Percentiles rank a stretch among this genome's conserved stretches.
Conservation (phyloP, 169 alveolate genomes). For the Plasmodium falciparum region DNA sequence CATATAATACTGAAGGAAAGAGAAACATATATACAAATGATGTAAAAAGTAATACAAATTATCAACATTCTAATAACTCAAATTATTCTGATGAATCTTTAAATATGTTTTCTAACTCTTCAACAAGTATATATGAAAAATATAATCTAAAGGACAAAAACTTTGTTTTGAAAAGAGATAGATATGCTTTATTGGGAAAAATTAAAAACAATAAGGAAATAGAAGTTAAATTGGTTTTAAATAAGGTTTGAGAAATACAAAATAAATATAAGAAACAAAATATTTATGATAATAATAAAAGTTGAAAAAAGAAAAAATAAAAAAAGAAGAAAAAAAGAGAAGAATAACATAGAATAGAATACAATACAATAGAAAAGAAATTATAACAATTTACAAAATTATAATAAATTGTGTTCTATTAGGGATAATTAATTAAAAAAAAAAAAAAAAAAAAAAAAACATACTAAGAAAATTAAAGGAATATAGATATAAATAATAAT, state of each 20-base stretch:
- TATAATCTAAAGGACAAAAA: constrained; percentile 18
- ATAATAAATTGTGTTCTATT: not conserved
- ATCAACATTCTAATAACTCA: constrained; percentile 23
- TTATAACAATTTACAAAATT: not conserved
- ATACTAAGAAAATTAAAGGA: too few relatives aligned
- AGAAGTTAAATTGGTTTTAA: constrained; percentile 42
- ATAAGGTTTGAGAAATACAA: constrained; percentile 29
- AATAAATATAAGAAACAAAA: constrained; percentile 10
- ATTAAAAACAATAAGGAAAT: constrained; percentile 59
- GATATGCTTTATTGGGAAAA: constrained; percentile 49
- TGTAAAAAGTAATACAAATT: not conserved
- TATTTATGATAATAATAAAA: not conserved
- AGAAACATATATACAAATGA: constrained; percentile 6
- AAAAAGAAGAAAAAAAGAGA: not conserved
- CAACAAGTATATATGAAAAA: constrained; percentile 5
- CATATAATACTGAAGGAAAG: not conserved
- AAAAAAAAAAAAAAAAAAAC: not conserved
- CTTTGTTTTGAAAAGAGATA: constrained; percentile 24
- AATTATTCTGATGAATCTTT: constrained; percentile 42
- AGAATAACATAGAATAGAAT: not conserved
- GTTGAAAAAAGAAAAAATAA: not conserved
- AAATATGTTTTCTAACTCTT: not conserved
- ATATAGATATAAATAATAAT: too few relatives aligned
- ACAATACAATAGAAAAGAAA: not conserved
- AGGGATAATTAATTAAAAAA: not conserved